Percentiles rank a stretch among this genome's conserved stretches.
phyloP scores from a whole-genome alignment of 345 rosid genomes.

The Salix brachista region DNA sequence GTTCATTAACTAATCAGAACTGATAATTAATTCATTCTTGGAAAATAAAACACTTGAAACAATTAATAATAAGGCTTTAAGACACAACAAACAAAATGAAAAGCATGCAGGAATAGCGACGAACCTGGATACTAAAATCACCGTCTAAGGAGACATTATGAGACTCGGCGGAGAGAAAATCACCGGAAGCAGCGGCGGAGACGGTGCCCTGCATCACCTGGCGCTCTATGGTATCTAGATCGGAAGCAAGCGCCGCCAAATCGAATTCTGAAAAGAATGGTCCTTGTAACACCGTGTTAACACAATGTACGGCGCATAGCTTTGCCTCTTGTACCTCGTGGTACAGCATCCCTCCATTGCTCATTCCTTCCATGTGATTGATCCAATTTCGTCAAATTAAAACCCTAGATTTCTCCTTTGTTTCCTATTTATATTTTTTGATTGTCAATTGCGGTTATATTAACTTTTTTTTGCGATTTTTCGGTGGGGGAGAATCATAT shows the following conservation, averaged over 20 bases:
- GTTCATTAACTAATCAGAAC: neutral
- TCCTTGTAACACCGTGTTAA: slow-evolving; percentile 88
- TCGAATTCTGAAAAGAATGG: slow-evolving; percentile 95
- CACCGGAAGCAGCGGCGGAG: slow-evolving; percentile 60
- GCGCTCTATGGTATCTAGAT: slow-evolving; percentile 81
- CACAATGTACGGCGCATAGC: slow-evolving; percentile 99
- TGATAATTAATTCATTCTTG: neutral
- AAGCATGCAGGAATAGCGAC: neutral
- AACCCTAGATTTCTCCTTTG: slow-evolving; percentile 8
- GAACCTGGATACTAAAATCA: slow-evolving; percentile 95
- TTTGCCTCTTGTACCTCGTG: slow-evolving; percentile 97
- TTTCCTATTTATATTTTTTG: neutral
- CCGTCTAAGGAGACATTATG: slow-evolving; percentile 92
- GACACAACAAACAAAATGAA: neutral
- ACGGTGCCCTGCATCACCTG: slow-evolving; percentile 54
- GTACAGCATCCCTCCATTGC: slow-evolving; percentile 96
- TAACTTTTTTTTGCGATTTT: neutral
- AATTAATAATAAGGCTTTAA: no score
- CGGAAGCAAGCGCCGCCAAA: slow-evolving; percentile 89
- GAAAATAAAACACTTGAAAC: neutral
- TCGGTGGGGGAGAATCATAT: neutral
- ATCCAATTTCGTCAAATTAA: neutral
- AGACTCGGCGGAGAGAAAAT: slow-evolving; percentile 75
- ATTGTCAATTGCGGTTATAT: neutral
- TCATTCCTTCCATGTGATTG: slow-evolving; percentile 55